Percentiles rank a stretch among this genome's conserved stretches.
phyloP scores from a whole-genome alignment of 768 basidiomycete genomes.

The Amanita brunnescens region DNA sequence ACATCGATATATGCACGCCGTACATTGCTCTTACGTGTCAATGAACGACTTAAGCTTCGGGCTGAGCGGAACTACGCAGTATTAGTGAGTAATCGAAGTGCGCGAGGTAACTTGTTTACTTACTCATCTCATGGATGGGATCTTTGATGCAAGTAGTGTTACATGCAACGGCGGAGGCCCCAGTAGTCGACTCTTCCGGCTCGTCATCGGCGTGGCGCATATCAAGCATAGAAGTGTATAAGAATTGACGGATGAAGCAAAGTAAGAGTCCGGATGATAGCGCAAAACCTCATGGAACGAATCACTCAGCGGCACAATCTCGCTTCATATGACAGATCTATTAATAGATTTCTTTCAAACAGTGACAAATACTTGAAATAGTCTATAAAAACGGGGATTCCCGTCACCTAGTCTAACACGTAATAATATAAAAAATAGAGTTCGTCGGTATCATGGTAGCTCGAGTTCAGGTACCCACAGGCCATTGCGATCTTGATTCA shows the following conservation, averaged over 20 bases:
- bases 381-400: too few relatives aligned
- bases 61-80: constrained; percentile 28
- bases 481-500: not conserved
- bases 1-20: constrained; percentile 5
- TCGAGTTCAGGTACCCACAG: not conserved
- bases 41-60: constrained; percentile 37
- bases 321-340: not conserved
- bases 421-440: not conserved
- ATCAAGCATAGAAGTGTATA: not conserved
- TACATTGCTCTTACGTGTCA: constrained; percentile 48
- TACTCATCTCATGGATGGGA: constrained; percentile 29
- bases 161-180: constrained; percentile 3
- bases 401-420: not conserved
- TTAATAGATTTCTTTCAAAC: not conserved
- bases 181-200: not conserved
- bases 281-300: not conserved
- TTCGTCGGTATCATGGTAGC: not conserved
- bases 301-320: not conserved
- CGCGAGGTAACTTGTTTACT: constrained; percentile 10
- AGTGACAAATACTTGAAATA: not conserved
- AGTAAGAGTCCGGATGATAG: not conserved
- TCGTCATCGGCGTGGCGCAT: not conserved
- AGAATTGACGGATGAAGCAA: not conserved
- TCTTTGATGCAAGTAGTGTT: constrained; percentile 22
- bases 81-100: not conserved